A percentile compares a stretch with the other conserved stretches of the same genome.
Conservation (phyloP, 169 alveolate species). For the Plasmodium sp. region DNA sequence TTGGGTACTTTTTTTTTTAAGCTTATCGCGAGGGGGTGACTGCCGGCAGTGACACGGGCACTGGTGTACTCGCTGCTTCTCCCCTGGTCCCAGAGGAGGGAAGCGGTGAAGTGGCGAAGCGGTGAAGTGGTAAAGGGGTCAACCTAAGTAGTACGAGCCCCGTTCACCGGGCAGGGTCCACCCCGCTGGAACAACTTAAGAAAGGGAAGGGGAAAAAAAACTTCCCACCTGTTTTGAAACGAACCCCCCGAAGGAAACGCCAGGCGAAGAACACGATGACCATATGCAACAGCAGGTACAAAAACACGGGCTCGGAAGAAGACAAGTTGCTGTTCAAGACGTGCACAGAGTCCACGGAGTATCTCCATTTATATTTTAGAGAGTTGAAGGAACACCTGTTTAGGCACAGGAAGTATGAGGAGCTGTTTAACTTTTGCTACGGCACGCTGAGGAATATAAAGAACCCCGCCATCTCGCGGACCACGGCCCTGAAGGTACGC, state of each 20-base stretch:
- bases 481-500: conserved; percentile 30
- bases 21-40: neutral
- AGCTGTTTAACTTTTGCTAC: conserved; percentile 35
- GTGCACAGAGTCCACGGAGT: conserved; percentile 35
- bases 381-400: conserved; percentile 24
- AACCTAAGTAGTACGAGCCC: neutral
- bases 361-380: conserved; percentile 35
- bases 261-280: conserved; percentile 1
- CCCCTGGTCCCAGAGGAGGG: neutral
- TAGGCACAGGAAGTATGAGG: conserved; percentile 20
- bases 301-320: conserved; percentile 7
- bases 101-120: neutral
- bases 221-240: neutral
- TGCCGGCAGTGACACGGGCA: neutral
- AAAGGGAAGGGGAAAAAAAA: neutral
- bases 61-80: neutral
- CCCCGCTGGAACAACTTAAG: neutral
- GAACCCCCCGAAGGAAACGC: neutral
- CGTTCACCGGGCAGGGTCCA: neutral
- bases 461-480: conserved; percentile 21
- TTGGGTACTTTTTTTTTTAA: neutral
- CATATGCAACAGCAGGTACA: conserved; percentile 16
- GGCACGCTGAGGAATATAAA: neutral
- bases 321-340: conserved; percentile 16
- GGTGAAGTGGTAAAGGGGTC: neutral